Conservation (phyloP, 2,329 filamentous ascomycete species). For the Amphichorda felina region DNA sequence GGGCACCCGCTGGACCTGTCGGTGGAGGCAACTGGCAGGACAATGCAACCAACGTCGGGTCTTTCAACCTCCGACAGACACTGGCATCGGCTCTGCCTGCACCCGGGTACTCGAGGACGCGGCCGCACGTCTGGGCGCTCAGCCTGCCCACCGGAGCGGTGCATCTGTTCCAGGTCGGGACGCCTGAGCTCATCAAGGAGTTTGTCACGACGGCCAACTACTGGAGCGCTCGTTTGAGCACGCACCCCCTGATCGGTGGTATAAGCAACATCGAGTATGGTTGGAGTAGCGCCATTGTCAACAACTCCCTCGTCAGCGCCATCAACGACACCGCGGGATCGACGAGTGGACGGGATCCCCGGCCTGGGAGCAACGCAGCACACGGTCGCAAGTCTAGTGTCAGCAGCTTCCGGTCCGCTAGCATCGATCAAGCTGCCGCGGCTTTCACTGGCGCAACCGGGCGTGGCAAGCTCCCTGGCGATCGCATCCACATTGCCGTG, state of each 20-base stretch:
- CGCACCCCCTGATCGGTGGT: conserved; percentile 82
- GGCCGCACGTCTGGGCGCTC: conserved; percentile 89
- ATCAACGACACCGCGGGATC: conserved; percentile 31
- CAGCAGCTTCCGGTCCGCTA: conserved; percentile 41
- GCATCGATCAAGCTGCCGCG: conserved; percentile 47
- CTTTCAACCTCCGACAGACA: conserved; percentile 80
- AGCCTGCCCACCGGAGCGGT: conserved; percentile 87
- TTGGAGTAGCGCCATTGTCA: conserved; percentile 79
- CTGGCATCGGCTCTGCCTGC: conserved; percentile 82
- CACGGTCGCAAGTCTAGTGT: conserved; percentile 28
- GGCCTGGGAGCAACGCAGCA: conserved; percentile 38
- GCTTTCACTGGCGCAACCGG: conserved; percentile 32
- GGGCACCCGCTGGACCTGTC: conserved; percentile 46
- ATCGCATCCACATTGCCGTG: conserved; percentile 72
- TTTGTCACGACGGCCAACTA: conserved; percentile 95
- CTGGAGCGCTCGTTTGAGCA: conserved; percentile 90
- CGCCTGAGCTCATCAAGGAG: conserved; percentile 85
- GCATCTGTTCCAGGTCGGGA: conserved; percentile 96
- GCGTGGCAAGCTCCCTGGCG: conserved; percentile 60
- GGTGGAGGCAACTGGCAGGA: conserved; percentile 98
- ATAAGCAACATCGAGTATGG: conserved; percentile 97
- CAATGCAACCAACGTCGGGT: conserved; percentile 80
- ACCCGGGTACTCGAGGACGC: conserved; percentile 81
- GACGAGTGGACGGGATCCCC: conserved; percentile 23
- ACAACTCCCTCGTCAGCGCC: conserved; percentile 39